Evolutionary conservation across 2,329 filamentous ascomycete genomes (phyloP).

Genomic region (Mycosphaerelloides madeirae): DNA sequence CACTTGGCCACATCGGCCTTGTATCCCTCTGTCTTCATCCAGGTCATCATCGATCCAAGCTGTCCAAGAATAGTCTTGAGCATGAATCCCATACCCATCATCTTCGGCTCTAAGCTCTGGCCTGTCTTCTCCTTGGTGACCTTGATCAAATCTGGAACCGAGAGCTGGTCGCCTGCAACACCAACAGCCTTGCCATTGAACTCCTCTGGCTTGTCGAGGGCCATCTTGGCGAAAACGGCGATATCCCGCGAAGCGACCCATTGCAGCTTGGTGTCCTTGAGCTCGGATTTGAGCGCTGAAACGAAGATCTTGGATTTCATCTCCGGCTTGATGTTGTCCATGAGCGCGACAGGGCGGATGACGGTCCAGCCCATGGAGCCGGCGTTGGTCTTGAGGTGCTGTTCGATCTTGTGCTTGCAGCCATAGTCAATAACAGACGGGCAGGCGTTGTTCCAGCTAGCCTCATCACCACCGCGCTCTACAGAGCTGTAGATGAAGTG

Average conservation of each 20-base stretch:
- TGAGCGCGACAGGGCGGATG: slow-evolving; percentile 56
- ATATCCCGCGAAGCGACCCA: slow-evolving; percentile 47
- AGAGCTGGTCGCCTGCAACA: slow-evolving; percentile 52
- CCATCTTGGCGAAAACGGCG: slow-evolving; percentile 47
- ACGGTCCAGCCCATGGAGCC: slow-evolving; percentile 58
- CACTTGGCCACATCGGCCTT: slow-evolving; percentile 44
- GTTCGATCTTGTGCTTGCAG: slow-evolving; percentile 58
- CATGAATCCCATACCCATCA: slow-evolving; percentile 38
- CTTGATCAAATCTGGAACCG: slow-evolving; percentile 43
- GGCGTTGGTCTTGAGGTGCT: slow-evolving; percentile 49
- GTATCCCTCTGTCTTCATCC: slow-evolving; percentile 50
- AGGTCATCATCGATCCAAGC: slow-evolving; percentile 34
- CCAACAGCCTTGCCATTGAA: slow-evolving; percentile 46
- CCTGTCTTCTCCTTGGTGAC: slow-evolving; percentile 47
- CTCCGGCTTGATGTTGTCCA: slow-evolving; percentile 54
- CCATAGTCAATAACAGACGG: slow-evolving; percentile 56
- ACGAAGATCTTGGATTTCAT: slow-evolving; percentile 50
- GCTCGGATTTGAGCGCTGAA: slow-evolving; percentile 41
- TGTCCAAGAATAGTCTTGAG: slow-evolving; percentile 42
- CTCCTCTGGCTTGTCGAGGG: slow-evolving; percentile 43
- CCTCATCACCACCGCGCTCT: slow-evolving; percentile 54
- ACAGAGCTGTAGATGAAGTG: slow-evolving; percentile 63
- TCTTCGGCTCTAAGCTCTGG: slow-evolving; percentile 41
- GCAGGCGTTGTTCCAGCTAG: slow-evolving; percentile 40
- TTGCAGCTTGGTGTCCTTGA: slow-evolving; percentile 32